Base-by-base conservation (phyloP, 2,329 filamentous ascomycete genomes). In the Zymoseptoria brevis region DNA sequence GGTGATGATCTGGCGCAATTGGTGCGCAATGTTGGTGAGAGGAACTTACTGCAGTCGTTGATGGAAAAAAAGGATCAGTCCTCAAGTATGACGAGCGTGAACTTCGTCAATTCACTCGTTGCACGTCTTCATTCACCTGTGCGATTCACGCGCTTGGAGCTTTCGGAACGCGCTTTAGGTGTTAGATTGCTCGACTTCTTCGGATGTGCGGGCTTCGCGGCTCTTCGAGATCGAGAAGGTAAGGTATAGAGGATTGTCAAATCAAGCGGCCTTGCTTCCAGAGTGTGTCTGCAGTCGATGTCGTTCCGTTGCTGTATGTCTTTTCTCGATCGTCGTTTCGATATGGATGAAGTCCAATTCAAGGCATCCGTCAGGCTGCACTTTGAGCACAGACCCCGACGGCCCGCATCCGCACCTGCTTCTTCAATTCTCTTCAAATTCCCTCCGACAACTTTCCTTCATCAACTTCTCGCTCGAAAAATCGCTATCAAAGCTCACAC, bases 401-500 rank as follows among this genome's bases (percentile, higher is more conserved):
- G 35, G 35, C 13, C 35, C 35, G 35, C 35, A 41, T 16, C 35
- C 35, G 35, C 35, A 45, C 13, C 35, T 3, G 35, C 35, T 45
- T 6, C 11, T 29, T 8, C 26, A 29, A 29, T 45, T 45, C 35
- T 45, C 35, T 45, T 45, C 35, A n/a, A 45, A 45, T 66, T 63
- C 65, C 65, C 35, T 56, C 56, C 56, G 30, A 57, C 54, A 55
- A 72, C 63, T 73, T 74, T 72, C 74, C 71, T 74, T 74, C 73
- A 77, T 79, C 84, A 84, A 86, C 87, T 88, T 86, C 90, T 96
- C 92, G 92, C 83, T 92, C 90, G 85, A 96, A 90, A 90, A 90
- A 96, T 96, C 93, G 93, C 92, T 88, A 86, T 96, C 91, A 88
- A 96, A 96, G 93, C 92, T 90, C 79, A 91, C 89, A 87, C 80